Evolutionary conservation across 768 basidiomycete species (phyloP).

Genomic region (Pleurotus tuber-regium): DNA sequence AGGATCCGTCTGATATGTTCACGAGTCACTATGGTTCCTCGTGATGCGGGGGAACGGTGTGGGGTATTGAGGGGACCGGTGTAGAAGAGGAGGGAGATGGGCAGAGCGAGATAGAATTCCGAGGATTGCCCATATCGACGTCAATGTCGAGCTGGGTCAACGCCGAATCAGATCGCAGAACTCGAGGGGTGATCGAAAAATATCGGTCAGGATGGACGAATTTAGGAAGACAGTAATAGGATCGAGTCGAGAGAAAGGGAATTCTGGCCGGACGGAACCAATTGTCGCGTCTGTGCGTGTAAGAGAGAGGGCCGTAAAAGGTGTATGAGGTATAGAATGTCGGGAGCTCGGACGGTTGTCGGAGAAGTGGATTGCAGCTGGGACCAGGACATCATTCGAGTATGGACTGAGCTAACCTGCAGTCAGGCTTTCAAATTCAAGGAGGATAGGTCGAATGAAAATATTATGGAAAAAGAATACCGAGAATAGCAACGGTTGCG

Average conservation of each 20-base stretch:
- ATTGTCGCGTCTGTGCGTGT: too few species aligned
- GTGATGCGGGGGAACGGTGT: too few species aligned
- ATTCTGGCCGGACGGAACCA: too few species aligned
- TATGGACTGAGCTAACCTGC: background rate
- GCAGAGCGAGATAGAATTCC: constrained; percentile 17
- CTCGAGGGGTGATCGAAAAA: constrained; percentile 14
- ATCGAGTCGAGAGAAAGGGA: too few species aligned
- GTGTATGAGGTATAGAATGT: constrained; percentile 7
- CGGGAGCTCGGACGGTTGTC: constrained; percentile 18
- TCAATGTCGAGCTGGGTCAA: background rate
- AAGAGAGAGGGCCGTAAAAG: too few species aligned
- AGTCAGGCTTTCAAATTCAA: background rate
- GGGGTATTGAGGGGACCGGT: constrained; percentile 8
- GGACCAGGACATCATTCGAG: too few species aligned
- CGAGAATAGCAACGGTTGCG: constrained; percentile 6
- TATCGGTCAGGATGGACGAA: too few species aligned
- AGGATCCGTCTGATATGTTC: too few species aligned
- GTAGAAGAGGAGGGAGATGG: constrained; percentile 24
- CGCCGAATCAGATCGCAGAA: constrained; percentile 6
- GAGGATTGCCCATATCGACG: constrained; percentile 22
- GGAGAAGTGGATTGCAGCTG: too few species aligned
- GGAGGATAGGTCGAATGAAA: constrained; percentile 1
- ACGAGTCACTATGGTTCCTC: too few species aligned
- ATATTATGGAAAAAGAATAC: background rate
- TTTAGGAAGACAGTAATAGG: too few species aligned